Evolutionary conservation across 495 filamentous ascomycete species (phyloP), one percentile per base, ranked within the genome.

Genomic region (Chaetomidium leptoderma): DNA sequence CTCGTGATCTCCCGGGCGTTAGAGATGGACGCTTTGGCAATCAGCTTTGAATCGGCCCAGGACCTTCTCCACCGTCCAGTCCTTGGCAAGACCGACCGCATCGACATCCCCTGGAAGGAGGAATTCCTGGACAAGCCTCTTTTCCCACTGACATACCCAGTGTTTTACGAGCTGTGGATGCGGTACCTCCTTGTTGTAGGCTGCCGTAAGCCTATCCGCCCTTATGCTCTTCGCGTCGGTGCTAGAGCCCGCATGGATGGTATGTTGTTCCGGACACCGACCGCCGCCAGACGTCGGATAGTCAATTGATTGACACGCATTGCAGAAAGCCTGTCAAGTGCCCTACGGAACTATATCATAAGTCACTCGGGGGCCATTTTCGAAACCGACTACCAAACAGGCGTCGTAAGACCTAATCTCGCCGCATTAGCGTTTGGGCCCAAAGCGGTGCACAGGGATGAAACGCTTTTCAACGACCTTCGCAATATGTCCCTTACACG

Each of bases 341-440:
- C 57, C 43, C 51, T 60, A 51, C 57, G 50, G 49, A 60, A 60
- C 57, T 60, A 53, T 17, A 21, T 53, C 27, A 60, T 53, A 21
- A 14, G 48, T 23, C 40, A 60, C 42, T 47, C 26, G 48, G 49
- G 57, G 55, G 14, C 33, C 21, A 23, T 51, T 45, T 53, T 55
- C 32, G 57, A 60, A 60, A 46, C 39, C 19, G 35, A 40, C 40
- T 55, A 60, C 57, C 37, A 60, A 21, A 55, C 40, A 39, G 57
- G 11, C 23, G 37, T 60, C 30, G 42, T 60, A 1, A 30, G 50
- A 53, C 13, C 49, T 16, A 53, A 53, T 53, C 49, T 53, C 35
- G 23, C 49, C 14, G 21, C 33, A 39, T 11, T 53, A 53, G 49
- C 49, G 49, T 53, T 53, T 53, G 23, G 49, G 49, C 49, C 49